These are phyloP conservation scores for Neofusicoccum parvum DNA, from an alignment of 2,329 filamentous ascomycete genomes.

Conservation along the genomic window DNA sequence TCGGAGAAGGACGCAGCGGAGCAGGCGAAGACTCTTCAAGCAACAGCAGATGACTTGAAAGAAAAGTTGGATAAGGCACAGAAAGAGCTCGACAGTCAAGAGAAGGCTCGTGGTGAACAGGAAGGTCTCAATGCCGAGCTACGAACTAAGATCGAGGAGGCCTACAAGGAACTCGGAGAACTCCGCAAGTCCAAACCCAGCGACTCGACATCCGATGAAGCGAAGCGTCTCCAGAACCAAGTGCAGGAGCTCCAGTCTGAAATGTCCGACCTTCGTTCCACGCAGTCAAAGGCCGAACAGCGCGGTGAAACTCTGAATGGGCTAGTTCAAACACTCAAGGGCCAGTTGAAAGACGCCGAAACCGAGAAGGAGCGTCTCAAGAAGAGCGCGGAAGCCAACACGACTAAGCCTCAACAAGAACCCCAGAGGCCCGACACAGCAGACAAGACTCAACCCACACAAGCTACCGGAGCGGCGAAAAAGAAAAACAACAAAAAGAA, in stretches of 20 bases:
- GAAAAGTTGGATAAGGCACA: slow-evolving; percentile 26
- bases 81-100: slow-evolving; percentile 9
- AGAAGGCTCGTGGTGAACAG: slow-evolving; percentile 19
- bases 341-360: slow-evolving; percentile 58
- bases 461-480: slow-evolving; percentile 67
- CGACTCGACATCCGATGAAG: slow-evolving; percentile 27
- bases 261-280: slow-evolving; percentile 33
- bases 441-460: slow-evolving; percentile 74
- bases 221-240: slow-evolving; percentile 32
- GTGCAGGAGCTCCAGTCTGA: slow-evolving; percentile 36
- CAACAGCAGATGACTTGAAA: slow-evolving; percentile 24
- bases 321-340: slow-evolving; percentile 57
- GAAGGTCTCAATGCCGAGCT: slow-evolving; percentile 44
- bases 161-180: slow-evolving; percentile 54
- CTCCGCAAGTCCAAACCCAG: slow-evolving; percentile 40
- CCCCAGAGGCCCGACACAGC: slow-evolving; percentile 29
- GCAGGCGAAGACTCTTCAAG: slow-evolving; percentile 34
- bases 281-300: slow-evolving; percentile 51
- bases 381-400: slow-evolving; percentile 14
- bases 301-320: slow-evolving; percentile 56
- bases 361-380: slow-evolving; percentile 42
- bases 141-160: slow-evolving; percentile 32
- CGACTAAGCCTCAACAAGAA: slow-evolving; percentile 24
- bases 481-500: slow-evolving; percentile 86
- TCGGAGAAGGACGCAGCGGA: slow-evolving; percentile 36